A percentile compares a stretch with the other conserved stretches of the same genome.
These are phyloP conservation scores for Marchantia paleacea DNA, from an alignment of 225 moss, liverwort and hornwort genomes.

Conservation along the genomic window DNA sequence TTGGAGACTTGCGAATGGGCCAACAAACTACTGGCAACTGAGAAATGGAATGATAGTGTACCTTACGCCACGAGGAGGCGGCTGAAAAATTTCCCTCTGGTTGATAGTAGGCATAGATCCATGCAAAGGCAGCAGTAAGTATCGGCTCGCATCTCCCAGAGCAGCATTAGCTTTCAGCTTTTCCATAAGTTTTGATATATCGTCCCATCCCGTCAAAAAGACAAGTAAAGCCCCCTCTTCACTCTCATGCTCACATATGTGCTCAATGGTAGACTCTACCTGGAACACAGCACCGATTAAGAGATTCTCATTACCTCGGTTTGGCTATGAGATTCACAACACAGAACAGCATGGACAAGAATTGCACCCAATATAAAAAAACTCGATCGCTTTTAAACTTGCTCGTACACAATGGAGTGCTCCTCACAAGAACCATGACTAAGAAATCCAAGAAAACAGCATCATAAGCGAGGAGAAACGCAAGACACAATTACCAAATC, in stretches of 20 bases:
- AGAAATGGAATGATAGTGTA: constrained; percentile 11
- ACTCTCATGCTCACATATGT: constrained; percentile 74
- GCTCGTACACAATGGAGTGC: background rate
- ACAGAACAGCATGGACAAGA: background rate
- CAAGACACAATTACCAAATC: background rate
- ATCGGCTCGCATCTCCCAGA: constrained; percentile 64
- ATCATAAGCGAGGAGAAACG: background rate
- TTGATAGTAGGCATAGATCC: constrained; percentile 99
- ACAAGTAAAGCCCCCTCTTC: constrained; percentile 89
- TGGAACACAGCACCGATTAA: constrained; percentile 27
- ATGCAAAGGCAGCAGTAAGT: constrained; percentile 80
- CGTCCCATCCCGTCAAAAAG: constrained; percentile 98
- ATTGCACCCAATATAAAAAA: background rate
- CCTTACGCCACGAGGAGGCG: constrained; percentile 87
- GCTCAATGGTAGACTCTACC: constrained; percentile 86
- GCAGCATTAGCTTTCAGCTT: constrained; percentile 72
- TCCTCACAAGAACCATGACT: background rate
- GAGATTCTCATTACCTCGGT: background rate
- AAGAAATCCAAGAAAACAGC: background rate
- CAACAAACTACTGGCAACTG: background rate
- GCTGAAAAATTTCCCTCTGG: constrained; percentile 94
- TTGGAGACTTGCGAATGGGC: background rate
- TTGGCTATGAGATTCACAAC: background rate
- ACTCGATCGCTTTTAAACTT: background rate
- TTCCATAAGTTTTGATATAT: constrained; percentile 93